A percentile compares a stretch with the other conserved stretches of the same genome.
Evolutionary conservation across 2,329 filamentous ascomycete species (phyloP).

Genomic region (Lasiodiplodia gonubiensis): DNA sequence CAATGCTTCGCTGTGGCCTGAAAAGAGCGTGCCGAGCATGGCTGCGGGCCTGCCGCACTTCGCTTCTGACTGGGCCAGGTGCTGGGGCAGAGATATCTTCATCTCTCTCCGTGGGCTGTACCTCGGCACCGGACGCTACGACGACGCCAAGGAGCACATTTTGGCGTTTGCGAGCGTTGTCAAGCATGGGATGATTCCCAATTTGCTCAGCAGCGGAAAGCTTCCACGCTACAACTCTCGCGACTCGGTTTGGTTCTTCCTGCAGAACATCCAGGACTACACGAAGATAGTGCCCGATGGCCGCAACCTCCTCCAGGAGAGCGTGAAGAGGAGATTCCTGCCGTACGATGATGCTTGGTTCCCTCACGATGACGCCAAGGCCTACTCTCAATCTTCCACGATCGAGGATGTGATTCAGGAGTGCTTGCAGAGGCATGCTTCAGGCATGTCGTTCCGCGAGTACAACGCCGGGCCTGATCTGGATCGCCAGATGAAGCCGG

Average conservation of each 20-base stretch:
- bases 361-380: constrained; percentile 75
- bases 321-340: constrained; percentile 82
- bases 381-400: constrained; percentile 83
- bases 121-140: constrained; percentile 85
- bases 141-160: constrained; percentile 92
- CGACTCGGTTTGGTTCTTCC: constrained; percentile 97
- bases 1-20: constrained; percentile 88
- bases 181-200: constrained; percentile 98
- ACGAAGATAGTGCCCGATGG: constrained; percentile 81
- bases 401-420: constrained; percentile 92
- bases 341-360: constrained; percentile 98
- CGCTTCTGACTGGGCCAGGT: constrained; percentile 89
- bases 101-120: constrained; percentile 93
- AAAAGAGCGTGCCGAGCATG: constrained; percentile 81
- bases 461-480: constrained; percentile 89
- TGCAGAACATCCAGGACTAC: constrained; percentile 96
- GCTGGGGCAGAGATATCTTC: constrained; percentile 97
- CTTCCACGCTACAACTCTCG: constrained; percentile 92
- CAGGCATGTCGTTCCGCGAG: constrained; percentile 89
- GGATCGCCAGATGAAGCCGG: constrained; percentile 89
- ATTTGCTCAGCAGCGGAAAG: constrained; percentile 84
- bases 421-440: constrained; percentile 87
- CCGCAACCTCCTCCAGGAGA: constrained; percentile 72
- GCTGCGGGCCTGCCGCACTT: constrained; percentile 96
- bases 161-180: constrained; percentile 92